phyloP scores from a whole-genome alignment of 2,329 filamentous ascomycete species.

The Diaporthe humulicola region DNA sequence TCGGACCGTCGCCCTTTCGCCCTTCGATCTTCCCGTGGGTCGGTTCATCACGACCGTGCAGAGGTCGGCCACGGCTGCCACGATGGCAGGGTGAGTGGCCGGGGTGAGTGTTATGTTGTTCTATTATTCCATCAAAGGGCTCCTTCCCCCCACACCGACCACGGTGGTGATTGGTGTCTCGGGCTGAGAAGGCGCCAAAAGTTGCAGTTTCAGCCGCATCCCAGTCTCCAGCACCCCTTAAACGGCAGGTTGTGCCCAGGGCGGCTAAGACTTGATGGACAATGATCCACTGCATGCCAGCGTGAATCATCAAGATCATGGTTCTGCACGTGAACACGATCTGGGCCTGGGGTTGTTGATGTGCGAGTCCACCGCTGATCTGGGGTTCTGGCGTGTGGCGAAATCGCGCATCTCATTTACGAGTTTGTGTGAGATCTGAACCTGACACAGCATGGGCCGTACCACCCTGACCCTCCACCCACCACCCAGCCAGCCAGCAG shows the following conservation, averaged over 20 bases:
- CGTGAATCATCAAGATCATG: slow-evolving; percentile 20
- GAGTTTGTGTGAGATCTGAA: slow-evolving; percentile 6
- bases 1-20: neutral
- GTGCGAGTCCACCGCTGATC: slow-evolving; percentile 1
- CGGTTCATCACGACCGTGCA: slow-evolving; percentile 11
- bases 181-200: slow-evolving; percentile 18
- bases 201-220: slow-evolving; percentile 32
- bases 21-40: neutral
- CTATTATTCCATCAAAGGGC: neutral
- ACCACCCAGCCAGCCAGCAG: neutral
- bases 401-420: neutral
- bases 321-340: too few species aligned
- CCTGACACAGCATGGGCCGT: slow-evolving; percentile 12
- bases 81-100: neutral
- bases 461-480: too few species aligned
- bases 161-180: slow-evolving; percentile 16
- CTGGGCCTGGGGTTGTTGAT: neutral
- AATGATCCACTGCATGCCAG: slow-evolving; percentile 30
- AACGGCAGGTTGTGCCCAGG: slow-evolving; percentile 20
- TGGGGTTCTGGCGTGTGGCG: neutral
- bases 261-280: slow-evolving; percentile 1
- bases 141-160: slow-evolving; percentile 6
- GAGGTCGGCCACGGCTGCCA: too few species aligned
- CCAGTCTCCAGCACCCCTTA: neutral
- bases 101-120: neutral